These are phyloP conservation scores for Psidium guajava DNA, from an alignment of 345 rosid genomes.

Conservation along the genomic window DNA sequence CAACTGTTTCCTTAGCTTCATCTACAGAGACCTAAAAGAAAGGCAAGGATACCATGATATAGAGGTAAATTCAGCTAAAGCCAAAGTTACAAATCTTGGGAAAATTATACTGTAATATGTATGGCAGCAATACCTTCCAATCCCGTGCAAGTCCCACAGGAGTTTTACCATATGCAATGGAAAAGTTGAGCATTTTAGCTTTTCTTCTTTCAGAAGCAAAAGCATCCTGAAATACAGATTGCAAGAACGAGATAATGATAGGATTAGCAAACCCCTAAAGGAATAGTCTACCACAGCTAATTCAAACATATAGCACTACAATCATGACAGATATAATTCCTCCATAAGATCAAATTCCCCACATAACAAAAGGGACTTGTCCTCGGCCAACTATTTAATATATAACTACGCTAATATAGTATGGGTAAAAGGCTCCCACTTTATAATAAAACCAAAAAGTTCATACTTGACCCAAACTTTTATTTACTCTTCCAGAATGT, in stretches of 20 bases:
- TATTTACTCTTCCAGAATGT: not conserved
- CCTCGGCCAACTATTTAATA: not conserved
- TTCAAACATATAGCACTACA: not conserved
- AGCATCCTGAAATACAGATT: constrained; percentile 37
- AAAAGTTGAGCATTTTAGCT: constrained; percentile 97
- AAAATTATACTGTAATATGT: not conserved
- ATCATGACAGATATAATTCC: not conserved
- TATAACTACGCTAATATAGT: not conserved
- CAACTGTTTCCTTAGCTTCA: constrained; percentile 77
- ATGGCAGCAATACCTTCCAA: constrained; percentile 63
- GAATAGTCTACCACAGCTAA: not conserved
- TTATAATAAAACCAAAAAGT: not conserved
- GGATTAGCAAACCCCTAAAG: not conserved
- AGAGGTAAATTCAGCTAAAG: not conserved
- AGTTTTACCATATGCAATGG: constrained; percentile 96
- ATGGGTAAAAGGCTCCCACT: not conserved
- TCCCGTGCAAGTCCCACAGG: constrained; percentile 79
- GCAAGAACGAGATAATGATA: not conserved
- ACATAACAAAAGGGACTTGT: not conserved
- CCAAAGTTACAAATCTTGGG: not conserved
- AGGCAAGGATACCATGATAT: not conserved
- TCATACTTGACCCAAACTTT: not conserved
- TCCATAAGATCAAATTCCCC: not conserved
- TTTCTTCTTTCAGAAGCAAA: constrained; percentile 82
- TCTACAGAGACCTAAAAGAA: constrained; percentile 55